Percentiles rank a stretch among this genome's conserved stretches.
phyloP scores from a whole-genome alignment of 208 protist species.

The Leishmania major region DNA sequence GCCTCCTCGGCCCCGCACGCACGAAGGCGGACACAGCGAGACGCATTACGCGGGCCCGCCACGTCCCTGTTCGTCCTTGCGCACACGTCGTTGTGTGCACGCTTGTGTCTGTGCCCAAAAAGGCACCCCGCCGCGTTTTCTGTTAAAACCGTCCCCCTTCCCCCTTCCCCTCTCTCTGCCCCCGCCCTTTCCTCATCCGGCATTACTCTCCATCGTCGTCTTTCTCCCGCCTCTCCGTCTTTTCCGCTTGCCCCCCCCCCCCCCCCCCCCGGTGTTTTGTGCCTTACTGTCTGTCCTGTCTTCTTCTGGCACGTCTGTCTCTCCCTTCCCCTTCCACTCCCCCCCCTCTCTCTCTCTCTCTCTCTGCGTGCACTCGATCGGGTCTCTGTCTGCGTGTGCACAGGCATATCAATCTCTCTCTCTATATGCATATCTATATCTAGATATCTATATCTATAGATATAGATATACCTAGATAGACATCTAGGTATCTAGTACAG shows the following conservation, averaged over 20 bases:
- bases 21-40: neutral
- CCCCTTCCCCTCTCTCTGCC: too few species aligned
- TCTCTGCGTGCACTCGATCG: neutral
- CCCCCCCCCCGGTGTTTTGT: neutral
- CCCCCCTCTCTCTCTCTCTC: neutral
- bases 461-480: too few species aligned
- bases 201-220: neutral
- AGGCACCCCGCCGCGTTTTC: neutral
- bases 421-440: too few species aligned
- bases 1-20: neutral
- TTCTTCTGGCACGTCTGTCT: too few species aligned
- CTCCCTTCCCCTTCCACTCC: neutral
- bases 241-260: neutral
- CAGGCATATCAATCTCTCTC: too few species aligned
- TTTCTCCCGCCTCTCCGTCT: neutral
- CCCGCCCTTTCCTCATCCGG: too few species aligned
- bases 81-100: neutral
- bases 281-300: neutral
- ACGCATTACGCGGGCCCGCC: neutral
- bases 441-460: too few species aligned
- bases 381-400: neutral
- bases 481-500: too few species aligned
- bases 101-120: neutral
- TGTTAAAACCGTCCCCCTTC: too few species aligned
- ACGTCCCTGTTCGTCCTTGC: neutral